A percentile compares a stretch with the other conserved stretches of the same genome.
Conservation (phyloP, 805 yeast species). For the Starmerella asiatica region DNA sequence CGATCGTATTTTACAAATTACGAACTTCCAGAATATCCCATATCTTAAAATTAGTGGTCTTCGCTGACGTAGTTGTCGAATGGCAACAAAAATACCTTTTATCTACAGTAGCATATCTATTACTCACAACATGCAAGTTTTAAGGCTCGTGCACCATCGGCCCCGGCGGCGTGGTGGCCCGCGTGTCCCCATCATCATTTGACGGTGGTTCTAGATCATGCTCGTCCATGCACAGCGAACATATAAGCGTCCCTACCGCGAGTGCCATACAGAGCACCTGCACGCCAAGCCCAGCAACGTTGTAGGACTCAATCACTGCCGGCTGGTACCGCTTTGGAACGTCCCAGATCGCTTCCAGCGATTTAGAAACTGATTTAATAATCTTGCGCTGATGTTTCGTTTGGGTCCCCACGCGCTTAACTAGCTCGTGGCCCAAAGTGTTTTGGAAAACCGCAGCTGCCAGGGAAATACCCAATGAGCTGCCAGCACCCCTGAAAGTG, state of each 20-base stretch:
- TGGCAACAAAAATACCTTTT: not conserved
- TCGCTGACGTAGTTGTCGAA: too few relatives aligned
- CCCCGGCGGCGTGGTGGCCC: slow-evolving; percentile 15
- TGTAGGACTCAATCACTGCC: slow-evolving; percentile 35
- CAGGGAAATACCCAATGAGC: slow-evolving; percentile 66
- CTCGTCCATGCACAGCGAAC: slow-evolving; percentile 40
- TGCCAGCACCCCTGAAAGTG: slow-evolving; percentile 74
- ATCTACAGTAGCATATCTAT: slow-evolving; percentile 1
- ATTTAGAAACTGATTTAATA: slow-evolving; percentile 34
- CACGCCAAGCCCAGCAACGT: slow-evolving; percentile 38
- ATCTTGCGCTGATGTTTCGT: slow-evolving; percentile 28
- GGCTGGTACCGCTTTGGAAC: slow-evolving; percentile 36
- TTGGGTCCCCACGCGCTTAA: slow-evolving; percentile 22
- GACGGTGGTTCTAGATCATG: slow-evolving; percentile 27
- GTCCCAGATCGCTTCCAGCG: slow-evolving; percentile 37
- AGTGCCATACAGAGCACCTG: slow-evolving; percentile 34
- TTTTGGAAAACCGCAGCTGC: slow-evolving; percentile 55
- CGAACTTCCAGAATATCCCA: too few relatives aligned
- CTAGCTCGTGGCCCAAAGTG: slow-evolving; percentile 28
- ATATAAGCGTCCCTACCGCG: slow-evolving; percentile 31
- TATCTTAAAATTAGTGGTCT: too few relatives aligned
- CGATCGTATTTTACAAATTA: too few relatives aligned
- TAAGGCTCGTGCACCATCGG: slow-evolving; percentile 5
- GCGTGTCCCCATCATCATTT: slow-evolving; percentile 1
- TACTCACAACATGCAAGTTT: too few relatives aligned